Conservation (phyloP, 345 rosid genomes). For the Linum trigynum region DNA sequence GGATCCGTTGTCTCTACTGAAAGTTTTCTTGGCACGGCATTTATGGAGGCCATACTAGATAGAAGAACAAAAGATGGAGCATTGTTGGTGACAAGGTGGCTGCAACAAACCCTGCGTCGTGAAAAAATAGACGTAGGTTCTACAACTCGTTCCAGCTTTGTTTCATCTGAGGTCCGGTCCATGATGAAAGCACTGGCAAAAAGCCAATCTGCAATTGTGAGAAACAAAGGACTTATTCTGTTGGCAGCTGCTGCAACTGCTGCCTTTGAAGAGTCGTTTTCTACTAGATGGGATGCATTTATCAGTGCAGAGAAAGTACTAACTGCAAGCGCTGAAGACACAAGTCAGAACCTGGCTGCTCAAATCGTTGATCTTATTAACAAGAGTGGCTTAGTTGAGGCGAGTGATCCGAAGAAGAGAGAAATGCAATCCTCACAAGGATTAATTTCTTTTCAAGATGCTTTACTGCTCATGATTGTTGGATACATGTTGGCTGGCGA, state of each 20-base stretch:
- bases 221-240: slow-evolving; percentile 80
- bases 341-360: slow-evolving; percentile 88
- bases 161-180: slow-evolving; percentile 52
- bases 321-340: slow-evolving; percentile 75
- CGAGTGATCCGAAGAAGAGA: slow-evolving; percentile 33
- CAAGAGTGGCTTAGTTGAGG: slow-evolving; percentile 50
- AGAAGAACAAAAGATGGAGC: slow-evolving; percentile 82
- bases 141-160: slow-evolving; percentile 59
- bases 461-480: slow-evolving; percentile 55
- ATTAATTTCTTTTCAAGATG: slow-evolving; percentile 62
- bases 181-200: slow-evolving; percentile 58
- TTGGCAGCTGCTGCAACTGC: slow-evolving; percentile 59
- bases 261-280: slow-evolving; percentile 56
- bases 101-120: slow-evolving; percentile 66
- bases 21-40: slow-evolving; percentile 72
- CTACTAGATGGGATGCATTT: slow-evolving; percentile 78
- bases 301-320: slow-evolving; percentile 84
- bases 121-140: slow-evolving; percentile 49
- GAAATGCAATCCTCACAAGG: slow-evolving; percentile 35
- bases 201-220: slow-evolving; percentile 51
- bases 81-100: slow-evolving; percentile 83
- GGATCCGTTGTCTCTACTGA: slow-evolving; percentile 73
- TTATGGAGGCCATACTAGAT: slow-evolving; percentile 74
- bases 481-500: slow-evolving; percentile 94
- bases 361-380: slow-evolving; percentile 82